phyloP scores from a whole-genome alignment of 768 basidiomycete species.

The Boletellus emodensis region DNA sequence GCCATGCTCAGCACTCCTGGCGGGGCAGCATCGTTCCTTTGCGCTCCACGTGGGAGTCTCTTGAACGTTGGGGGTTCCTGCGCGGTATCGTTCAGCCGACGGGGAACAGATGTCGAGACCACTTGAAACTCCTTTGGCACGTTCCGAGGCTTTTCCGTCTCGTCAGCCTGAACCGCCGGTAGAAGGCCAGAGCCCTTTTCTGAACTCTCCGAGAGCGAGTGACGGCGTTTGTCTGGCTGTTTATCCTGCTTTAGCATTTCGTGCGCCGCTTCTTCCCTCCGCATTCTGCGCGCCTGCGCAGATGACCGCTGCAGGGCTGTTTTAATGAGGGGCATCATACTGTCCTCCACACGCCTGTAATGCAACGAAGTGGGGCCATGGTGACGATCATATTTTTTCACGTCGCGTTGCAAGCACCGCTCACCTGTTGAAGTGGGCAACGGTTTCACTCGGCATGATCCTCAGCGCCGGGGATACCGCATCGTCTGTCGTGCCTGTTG shows the following conservation, averaged over 20 bases:
- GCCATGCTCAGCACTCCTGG: conserved; percentile 62
- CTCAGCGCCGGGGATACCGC: conserved; percentile 30
- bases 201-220: conserved; percentile 8
- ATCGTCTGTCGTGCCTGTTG: conserved; percentile 14
- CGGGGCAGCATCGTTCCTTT: conserved; percentile 26
- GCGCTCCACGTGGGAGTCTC: conserved; percentile 48
- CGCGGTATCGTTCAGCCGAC: conserved; percentile 67
- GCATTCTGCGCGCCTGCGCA: conserved; percentile 44
- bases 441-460: conserved; percentile 66
- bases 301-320: conserved; percentile 58
- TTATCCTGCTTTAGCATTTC: conserved; percentile 16
- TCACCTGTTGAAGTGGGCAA: conserved; percentile 74
- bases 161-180: conserved; percentile 9
- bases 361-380: conserved; percentile 3
- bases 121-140: conserved; percentile 45
- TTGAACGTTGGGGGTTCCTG: conserved; percentile 63
- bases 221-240: conserved; percentile 5
- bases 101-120: conserved; percentile 51
- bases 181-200: conserved; percentile 14
- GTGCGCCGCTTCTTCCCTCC: conserved; percentile 27
- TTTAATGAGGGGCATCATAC: conserved; percentile 62
- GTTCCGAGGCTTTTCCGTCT: conserved; percentile 18
- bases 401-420: conserved; percentile 20
- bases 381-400: conserved; percentile 8
- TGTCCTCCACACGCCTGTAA: conserved; percentile 66